phyloP scores from a whole-genome alignment of 768 basidiomycete species.

The Scleroderma bovista region DNA sequence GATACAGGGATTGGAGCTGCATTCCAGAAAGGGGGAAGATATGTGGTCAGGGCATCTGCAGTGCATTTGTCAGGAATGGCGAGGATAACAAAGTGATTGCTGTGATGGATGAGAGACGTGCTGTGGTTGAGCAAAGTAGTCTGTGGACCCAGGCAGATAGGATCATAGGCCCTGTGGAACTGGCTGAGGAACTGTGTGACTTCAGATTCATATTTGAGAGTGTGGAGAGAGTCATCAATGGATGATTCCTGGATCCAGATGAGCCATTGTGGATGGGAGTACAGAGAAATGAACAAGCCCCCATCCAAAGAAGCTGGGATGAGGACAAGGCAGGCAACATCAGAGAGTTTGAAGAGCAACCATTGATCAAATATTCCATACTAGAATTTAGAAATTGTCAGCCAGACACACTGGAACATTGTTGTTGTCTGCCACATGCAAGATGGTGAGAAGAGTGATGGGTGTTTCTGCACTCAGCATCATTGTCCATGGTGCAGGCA shows the following conservation, averaged over 20 bases:
- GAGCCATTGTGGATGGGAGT: slow-evolving; percentile 33
- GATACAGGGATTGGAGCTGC: slow-evolving; percentile 52
- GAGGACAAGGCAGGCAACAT: slow-evolving; percentile 37
- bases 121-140: slow-evolving; percentile 11
- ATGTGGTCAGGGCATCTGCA: slow-evolving; percentile 46
- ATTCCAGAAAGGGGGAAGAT: slow-evolving; percentile 73
- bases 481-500: too few species aligned
- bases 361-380: slow-evolving; percentile 52
- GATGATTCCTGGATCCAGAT: slow-evolving; percentile 58
- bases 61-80: slow-evolving; percentile 36
- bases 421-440: slow-evolving; percentile 15
- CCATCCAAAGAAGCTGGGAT: slow-evolving; percentile 7
- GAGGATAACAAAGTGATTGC: slow-evolving; percentile 42
- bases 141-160: slow-evolving; percentile 14
- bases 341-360: slow-evolving; percentile 42
- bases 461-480: not conserved
- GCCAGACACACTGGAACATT: slow-evolving; percentile 39
- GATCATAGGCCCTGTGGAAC: slow-evolving; percentile 18
- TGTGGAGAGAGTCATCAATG: slow-evolving; percentile 41
- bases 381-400: slow-evolving; percentile 43
- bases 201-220: slow-evolving; percentile 26
- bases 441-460: slow-evolving; percentile 14
- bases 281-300: slow-evolving; percentile 16
- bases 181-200: slow-evolving; percentile 34
- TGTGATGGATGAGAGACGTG: slow-evolving; percentile 36